Conservation (phyloP, 2,329 filamentous ascomycete genomes). For the Metarhizium brunneum region DNA sequence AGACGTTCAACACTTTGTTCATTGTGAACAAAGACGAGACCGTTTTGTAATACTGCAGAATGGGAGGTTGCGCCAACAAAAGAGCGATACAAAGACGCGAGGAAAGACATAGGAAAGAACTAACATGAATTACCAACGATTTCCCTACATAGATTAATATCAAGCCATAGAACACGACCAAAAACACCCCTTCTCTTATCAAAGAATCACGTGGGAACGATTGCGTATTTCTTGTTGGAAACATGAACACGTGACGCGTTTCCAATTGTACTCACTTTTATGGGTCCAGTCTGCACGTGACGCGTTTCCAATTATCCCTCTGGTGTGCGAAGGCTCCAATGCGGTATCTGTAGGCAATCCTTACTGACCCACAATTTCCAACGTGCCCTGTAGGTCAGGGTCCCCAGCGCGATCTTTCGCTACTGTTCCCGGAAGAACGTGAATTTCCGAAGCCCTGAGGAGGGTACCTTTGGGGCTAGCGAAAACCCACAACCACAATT, state of each 20-base stretch:
- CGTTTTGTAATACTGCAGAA: not conserved
- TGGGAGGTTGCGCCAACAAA: not conserved
- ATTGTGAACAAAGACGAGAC: not conserved
- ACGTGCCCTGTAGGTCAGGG: not conserved
- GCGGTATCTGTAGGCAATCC: too few species aligned
- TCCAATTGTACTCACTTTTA: too few species aligned
- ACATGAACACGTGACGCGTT: not conserved
- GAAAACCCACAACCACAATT: constrained; percentile 32
- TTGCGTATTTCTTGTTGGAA: too few species aligned
- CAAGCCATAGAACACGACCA: too few species aligned
- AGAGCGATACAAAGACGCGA: not conserved
- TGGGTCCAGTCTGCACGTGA: too few species aligned
- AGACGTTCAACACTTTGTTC: not conserved
- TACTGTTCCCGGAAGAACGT: constrained; percentile 11
- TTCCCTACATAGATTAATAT: too few species aligned
- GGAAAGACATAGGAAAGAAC: not conserved
- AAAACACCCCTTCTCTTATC: too few species aligned
- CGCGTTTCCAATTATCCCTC: too few species aligned
- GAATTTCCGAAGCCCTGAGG: constrained; percentile 17
- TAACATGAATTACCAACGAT: too few species aligned
- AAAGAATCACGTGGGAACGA: too few species aligned
- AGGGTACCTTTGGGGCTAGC: constrained; percentile 22
- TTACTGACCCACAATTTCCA: not conserved
- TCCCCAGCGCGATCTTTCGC: not conserved
- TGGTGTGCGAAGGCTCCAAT: too few species aligned